Conservation (phyloP, 176 grass and related monocot genomes). For the Rhynchospora breviuscula region DNA sequence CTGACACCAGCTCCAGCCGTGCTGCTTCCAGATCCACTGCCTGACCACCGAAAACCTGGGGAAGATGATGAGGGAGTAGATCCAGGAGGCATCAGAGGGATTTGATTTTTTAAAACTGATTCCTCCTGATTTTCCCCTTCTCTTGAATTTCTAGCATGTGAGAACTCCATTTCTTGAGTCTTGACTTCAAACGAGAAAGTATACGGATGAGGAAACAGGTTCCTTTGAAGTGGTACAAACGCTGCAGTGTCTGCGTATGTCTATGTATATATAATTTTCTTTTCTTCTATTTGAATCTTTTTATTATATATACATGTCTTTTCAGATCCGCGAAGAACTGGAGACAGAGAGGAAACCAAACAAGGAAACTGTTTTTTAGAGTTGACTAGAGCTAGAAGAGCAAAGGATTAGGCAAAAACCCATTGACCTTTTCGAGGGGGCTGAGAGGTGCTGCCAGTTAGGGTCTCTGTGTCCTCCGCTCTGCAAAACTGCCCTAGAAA, state of each 20-base stretch:
- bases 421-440: constrained; percentile 19
- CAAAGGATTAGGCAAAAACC: constrained; percentile 3
- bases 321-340: constrained; percentile 8
- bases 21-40: constrained; percentile 24
- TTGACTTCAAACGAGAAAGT: neutral
- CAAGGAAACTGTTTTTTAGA: constrained; percentile 11
- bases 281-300: constrained; percentile 13
- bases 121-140: constrained; percentile 20
- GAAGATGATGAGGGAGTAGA: constrained; percentile 28
- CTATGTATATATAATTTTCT: constrained; percentile 11
- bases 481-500: constrained; percentile 27
- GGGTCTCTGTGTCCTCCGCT: constrained; percentile 13
- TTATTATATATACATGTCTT: constrained; percentile 13
- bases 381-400: constrained; percentile 19
- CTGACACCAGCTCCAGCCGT: constrained; percentile 29
- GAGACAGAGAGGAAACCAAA: constrained; percentile 4
- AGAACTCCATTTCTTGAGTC: constrained; percentile 19
- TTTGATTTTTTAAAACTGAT: constrained; percentile 19
- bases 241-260: neutral
- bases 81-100: constrained; percentile 38
- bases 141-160: constrained; percentile 20
- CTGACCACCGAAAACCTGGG: neutral
- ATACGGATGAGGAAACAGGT: constrained; percentile 1
- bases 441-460: neutral
- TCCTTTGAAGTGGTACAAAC: constrained; percentile 15